Base-by-base conservation (phyloP, 1,139 yeast species). In the Candida sp. region DNA sequence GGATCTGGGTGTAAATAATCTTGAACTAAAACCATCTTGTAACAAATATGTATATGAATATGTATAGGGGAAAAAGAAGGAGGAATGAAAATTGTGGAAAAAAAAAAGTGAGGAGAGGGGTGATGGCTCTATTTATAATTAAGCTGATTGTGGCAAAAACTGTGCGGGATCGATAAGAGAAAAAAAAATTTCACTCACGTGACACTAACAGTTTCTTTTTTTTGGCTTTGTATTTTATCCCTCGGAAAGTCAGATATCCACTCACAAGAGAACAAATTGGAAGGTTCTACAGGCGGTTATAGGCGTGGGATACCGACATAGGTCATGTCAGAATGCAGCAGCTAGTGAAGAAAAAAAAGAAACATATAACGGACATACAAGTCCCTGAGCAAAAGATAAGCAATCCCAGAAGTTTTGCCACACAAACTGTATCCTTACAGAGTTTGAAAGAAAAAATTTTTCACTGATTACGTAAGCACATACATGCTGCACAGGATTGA, bases 1-100 rank as follows among this genome's bases (percentile, higher is more conserved):
- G 97, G 89, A 77, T 89, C 79, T 80, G 99, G 99, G 96, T 94
- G 90, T 80, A 94, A 89, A 69, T 90, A 88, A 87, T 90, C 97
- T 84, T 90, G 96, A 83, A 92, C 97, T 84, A 90, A 88, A 88
- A 90, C 97, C 97, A 44, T 44, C 23, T 32, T 42, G 23, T 22
- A 22, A 31, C 23, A 27, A 44, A 7, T 5, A 44, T n/a, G 11
- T 27, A 17, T 27, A 9, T 25, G 17, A 28, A 4, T n/a, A n/a
- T n/a, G n/a, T n/a, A 42, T 11, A 42, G 6, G 9, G 9, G 22
- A 12, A n/a, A 12, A 12, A 26, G 17, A 43, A n/a, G n/a, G 3
- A 11, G 37, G 38, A 32, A 1, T 34, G 22, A 17, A 33, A 32
- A 32, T 11, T 28, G n/a, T 34, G 41, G 39, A n/a, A n/a, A n/a